Percentiles rank a stretch among this genome's conserved stretches.
Evolutionary conservation across 2,329 filamentous ascomycete genomes (phyloP).

Genomic region (Sporothrix curviconia): DNA sequence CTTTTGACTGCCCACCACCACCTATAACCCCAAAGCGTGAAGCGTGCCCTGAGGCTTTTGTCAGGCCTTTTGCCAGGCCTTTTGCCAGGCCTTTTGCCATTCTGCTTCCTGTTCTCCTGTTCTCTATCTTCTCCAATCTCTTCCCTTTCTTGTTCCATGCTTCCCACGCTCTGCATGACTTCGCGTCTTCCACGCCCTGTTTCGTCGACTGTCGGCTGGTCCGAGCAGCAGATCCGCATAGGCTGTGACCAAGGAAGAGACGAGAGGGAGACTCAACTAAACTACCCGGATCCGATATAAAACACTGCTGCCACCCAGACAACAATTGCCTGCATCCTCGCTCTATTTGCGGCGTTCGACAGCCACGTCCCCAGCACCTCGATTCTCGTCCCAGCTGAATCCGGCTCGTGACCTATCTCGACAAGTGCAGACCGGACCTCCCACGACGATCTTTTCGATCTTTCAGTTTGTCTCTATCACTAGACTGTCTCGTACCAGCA

Average conservation of each 20-base stretch:
- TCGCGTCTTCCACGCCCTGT: neutral
- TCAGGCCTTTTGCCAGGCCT: too few relatives aligned
- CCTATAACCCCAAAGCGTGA: conserved; percentile 4
- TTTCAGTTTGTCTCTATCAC: too few relatives aligned
- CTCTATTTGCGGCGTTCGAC: too few relatives aligned
- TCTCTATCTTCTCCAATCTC: neutral
- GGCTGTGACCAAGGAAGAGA: neutral
- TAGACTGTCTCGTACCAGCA: too few relatives aligned
- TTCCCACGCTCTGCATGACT: neutral
- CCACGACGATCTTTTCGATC: too few relatives aligned
- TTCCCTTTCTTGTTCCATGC: neutral
- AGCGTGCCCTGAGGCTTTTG: neutral
- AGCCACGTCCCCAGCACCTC: too few relatives aligned
- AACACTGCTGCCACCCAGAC: neutral
- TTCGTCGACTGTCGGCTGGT: neutral
- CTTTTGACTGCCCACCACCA: neutral
- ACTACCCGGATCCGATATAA: neutral
- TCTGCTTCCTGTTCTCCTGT: neutral
- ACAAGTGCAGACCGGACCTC: too few relatives aligned
- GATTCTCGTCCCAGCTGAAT: too few relatives aligned
- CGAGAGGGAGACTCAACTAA: neutral
- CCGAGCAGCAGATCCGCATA: neutral
- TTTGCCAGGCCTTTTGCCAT: neutral
- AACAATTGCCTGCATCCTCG: too few relatives aligned
- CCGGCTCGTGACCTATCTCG: too few relatives aligned